A percentile compares a stretch with the other conserved stretches of the same genome.
These are phyloP conservation scores for Westerdykella sp. DNA, from an alignment of 2,329 filamentous ascomycete species.

Conservation along the genomic window DNA sequence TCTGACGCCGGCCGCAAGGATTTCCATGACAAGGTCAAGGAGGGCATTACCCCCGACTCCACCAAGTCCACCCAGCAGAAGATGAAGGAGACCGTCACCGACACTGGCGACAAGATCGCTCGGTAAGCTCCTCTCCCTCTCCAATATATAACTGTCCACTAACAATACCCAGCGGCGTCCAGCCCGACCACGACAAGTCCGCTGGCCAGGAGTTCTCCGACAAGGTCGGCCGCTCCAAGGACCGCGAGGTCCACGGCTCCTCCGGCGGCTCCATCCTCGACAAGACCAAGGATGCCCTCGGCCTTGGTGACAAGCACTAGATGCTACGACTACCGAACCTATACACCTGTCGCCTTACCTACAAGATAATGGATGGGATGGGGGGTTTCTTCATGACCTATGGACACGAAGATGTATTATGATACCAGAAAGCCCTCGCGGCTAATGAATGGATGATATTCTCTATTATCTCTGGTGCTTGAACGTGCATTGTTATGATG, in stretches of 20 bases:
- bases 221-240: constrained; percentile 37
- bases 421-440: too few relatives aligned
- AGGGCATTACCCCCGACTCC: constrained; percentile 54
- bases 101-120: constrained; percentile 49
- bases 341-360: too few relatives aligned
- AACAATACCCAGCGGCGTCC: constrained; percentile 35
- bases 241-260: constrained; percentile 33
- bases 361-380: too few relatives aligned
- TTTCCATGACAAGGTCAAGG: constrained; percentile 50
- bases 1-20: constrained; percentile 59
- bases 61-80: constrained; percentile 57
- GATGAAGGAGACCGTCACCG: constrained; percentile 52
- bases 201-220: constrained; percentile 44
- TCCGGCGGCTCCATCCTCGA: constrained; percentile 38
- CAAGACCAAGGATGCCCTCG: constrained; percentile 46
- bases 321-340: constrained; percentile 5
- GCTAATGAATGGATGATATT: too few relatives aligned
- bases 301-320: constrained; percentile 39
- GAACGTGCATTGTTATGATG: too few relatives aligned
- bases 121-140: constrained; percentile 34
- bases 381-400: too few relatives aligned
- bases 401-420: too few relatives aligned
- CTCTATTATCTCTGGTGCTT: too few relatives aligned
- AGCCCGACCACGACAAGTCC: constrained; percentile 52
- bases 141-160: constrained; percentile 7